Evolutionary conservation across 495 filamentous ascomycete species (phyloP), one percentile per base, ranked within the genome.

Genomic region (Trichoderma gamsii): DNA sequence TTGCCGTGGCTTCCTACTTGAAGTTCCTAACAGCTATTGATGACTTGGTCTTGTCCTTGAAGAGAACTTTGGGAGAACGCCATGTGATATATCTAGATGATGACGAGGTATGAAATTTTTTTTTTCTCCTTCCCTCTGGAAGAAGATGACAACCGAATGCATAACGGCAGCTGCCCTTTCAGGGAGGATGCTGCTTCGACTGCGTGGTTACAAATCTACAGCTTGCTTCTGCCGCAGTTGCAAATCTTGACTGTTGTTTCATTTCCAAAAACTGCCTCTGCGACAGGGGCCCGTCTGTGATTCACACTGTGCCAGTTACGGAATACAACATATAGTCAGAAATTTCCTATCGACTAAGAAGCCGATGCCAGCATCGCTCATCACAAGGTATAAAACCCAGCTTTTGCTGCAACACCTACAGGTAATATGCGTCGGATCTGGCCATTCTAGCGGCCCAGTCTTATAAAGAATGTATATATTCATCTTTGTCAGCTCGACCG

Each of bases 1-100:
- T 65, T 65, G 63, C 63, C 12, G 21, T 44, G 29, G 13, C 63
- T 5, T 41, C 63, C n/a, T 65, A 65, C 63, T 15, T 65, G 3
- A 65, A 65, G 35, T 65, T 65, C 25, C n/a, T 65, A 13, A 21
- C 63, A 7, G 41, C 63, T 9, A 65, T 65, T 15, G 63, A 65
- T 44, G 63, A 65, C 15, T 32, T 65, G 12, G 63, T 65, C 35
- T 13, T 65, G 35, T 9, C 41, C 41, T n/a, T 65, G 35, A 65
- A 65, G 35, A 35, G n/a, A 44, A 21, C 35, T 13, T 21, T 65
- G 18, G 63, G 63, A 65, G 63, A 65, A 27, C 41, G 63, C 16
- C 63, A 65, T 23, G 63, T 65, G 16, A 23, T 65, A 1, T 44
- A 65, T 27, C 35, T 29, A 32, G 21, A 35, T 32, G 63, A 43